phyloP scores from a whole-genome alignment of 305 asterid genomes.

The Coffea humblotiana region DNA sequence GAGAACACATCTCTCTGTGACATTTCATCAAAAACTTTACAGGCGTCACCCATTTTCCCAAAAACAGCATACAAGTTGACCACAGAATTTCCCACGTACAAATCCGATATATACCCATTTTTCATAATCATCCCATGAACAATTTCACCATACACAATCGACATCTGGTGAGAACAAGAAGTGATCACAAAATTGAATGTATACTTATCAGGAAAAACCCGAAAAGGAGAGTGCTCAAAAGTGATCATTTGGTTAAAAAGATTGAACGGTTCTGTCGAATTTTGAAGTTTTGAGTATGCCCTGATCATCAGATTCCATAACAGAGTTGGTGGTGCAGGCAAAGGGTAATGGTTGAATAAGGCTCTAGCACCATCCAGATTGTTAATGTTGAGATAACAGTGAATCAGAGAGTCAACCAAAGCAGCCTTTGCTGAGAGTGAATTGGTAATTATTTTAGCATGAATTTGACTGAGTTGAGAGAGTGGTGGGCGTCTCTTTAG shows the following conservation, averaged over 20 bases:
- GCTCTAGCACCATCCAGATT: constrained; percentile 38
- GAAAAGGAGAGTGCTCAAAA: constrained; percentile 14
- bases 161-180: constrained; percentile 54
- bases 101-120: constrained; percentile 40
- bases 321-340: constrained; percentile 51
- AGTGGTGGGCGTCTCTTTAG: constrained; percentile 53
- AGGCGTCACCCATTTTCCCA: constrained; percentile 44
- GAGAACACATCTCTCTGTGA: constrained; percentile 57
- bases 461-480: constrained; percentile 58
- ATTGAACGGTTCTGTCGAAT: constrained; percentile 43
- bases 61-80: constrained; percentile 49
- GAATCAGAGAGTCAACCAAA: constrained; percentile 59
- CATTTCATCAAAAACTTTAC: constrained; percentile 60
- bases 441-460: constrained; percentile 54
- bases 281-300: constrained; percentile 51
- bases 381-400: constrained; percentile 56
- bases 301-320: constrained; percentile 72
- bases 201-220: constrained; percentile 52
- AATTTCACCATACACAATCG: constrained; percentile 40
- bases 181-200: constrained; percentile 62
- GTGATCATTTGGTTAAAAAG: constrained; percentile 50
- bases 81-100: constrained; percentile 67
- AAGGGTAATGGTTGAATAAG: constrained; percentile 48
- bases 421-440: constrained; percentile 30
- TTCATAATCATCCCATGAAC: constrained; percentile 54